Conservation (phyloP, 164 flowering plant genomes). For the Magnolia sinica region DNA sequence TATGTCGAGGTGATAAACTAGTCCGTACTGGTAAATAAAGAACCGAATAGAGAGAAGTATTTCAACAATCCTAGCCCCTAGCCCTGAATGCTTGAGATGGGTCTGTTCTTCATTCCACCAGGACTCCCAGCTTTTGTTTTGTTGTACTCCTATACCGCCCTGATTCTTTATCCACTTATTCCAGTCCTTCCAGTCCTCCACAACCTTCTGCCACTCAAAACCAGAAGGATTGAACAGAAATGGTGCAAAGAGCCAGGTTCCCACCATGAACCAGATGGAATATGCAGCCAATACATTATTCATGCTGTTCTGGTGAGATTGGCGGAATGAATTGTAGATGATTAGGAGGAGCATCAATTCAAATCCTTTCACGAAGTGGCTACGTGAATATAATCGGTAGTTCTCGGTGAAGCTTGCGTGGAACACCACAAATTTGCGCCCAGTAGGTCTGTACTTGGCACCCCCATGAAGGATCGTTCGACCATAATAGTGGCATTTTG, state of each 20-base stretch:
- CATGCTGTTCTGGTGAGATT: constrained; percentile 61
- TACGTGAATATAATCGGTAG: constrained; percentile 85
- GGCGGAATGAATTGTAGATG: constrained; percentile 66
- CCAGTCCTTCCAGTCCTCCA: constrained; percentile 96
- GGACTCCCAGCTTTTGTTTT: constrained; percentile 93
- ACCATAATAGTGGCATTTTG: constrained; percentile 83
- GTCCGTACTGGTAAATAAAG: constrained; percentile 89
- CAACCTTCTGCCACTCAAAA: constrained; percentile 73
- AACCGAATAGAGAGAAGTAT: constrained; percentile 77
- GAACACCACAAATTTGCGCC: constrained; percentile 85
- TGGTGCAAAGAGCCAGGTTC: constrained; percentile 93
- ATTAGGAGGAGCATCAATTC: constrained; percentile 74
- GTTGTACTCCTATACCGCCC: constrained; percentile 87
- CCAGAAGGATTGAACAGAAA: constrained; percentile 95
- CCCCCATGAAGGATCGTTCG: constrained; percentile 94
- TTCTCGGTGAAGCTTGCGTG: constrained; percentile 88
- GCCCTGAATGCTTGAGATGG: constrained; percentile 68
- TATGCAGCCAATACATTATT: constrained; percentile 69
- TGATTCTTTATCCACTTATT: constrained; percentile 87
- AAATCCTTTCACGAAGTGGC: constrained; percentile 95
- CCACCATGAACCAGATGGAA: constrained; percentile 86
- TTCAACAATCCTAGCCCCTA: constrained; percentile 54
- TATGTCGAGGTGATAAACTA: constrained; percentile 93
- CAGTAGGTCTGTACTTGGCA: constrained; percentile 90
- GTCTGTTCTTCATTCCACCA: constrained; percentile 96